Conservation (phyloP, 1,284 basidiomycete genomes). For the Sphagnurus paluster region DNA sequence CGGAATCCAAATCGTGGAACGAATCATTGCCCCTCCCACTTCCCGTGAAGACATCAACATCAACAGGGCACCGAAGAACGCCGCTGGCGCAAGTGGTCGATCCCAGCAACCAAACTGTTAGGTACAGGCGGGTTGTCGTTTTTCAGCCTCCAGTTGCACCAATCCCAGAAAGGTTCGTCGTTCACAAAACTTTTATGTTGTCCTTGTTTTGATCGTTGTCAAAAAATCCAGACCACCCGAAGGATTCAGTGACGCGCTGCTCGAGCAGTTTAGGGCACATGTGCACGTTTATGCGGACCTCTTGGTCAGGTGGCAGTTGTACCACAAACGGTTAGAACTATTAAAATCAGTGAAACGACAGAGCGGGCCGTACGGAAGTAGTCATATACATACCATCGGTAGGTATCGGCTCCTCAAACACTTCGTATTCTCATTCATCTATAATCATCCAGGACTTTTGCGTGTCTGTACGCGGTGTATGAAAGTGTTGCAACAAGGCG, state of each 20-base stretch:
- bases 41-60: conserved; percentile 32
- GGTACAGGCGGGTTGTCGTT: conserved; percentile 26
- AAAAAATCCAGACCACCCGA: conserved; percentile 21
- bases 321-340: conserved; percentile 68
- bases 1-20: conserved; percentile 56
- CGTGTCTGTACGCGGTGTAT: conserved; percentile 40
- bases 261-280: conserved; percentile 56
- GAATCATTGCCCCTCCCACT: conserved; percentile 40
- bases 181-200: neutral
- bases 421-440: conserved; percentile 1
- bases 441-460: conserved; percentile 28
- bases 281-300: conserved; percentile 75
- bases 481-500: conserved; percentile 31
- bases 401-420: conserved; percentile 7
- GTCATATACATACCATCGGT: conserved; percentile 41
- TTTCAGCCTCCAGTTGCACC: conserved; percentile 27
- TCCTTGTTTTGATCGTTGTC: conserved; percentile 1
- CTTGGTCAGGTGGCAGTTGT: conserved; percentile 69
- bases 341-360: conserved; percentile 55
- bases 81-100: conserved; percentile 24
- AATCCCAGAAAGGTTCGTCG: conserved; percentile 19
- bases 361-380: conserved; percentile 26
- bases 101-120: conserved; percentile 19
- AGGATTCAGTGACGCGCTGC: conserved; percentile 34
- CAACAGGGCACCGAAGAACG: conserved; percentile 34